These are phyloP conservation scores for Pholiota adiposa DNA, from an alignment of 1,284 basidiomycete species.

Conservation along the genomic window DNA sequence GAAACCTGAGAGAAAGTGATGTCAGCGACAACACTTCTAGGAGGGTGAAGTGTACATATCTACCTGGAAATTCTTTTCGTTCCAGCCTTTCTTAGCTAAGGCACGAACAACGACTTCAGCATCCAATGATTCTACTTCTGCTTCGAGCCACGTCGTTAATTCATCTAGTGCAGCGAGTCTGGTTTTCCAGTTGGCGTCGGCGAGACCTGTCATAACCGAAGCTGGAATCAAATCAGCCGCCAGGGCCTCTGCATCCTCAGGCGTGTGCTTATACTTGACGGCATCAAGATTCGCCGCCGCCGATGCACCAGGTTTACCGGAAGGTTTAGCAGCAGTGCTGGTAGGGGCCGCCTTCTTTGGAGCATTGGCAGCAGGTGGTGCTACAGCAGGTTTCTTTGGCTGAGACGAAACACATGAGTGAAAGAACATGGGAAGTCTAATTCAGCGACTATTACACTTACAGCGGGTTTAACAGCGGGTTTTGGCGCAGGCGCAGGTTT, in stretches of 20 bases:
- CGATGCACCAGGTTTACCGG: constrained; percentile 58
- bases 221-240: constrained; percentile 79
- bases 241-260: constrained; percentile 90
- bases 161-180: constrained; percentile 88
- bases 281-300: constrained; percentile 68
- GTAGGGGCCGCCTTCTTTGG: constrained; percentile 35
- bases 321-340: constrained; percentile 40
- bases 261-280: constrained; percentile 90
- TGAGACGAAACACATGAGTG: constrained; percentile 27
- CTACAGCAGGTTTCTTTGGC: constrained; percentile 53
- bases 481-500: constrained; percentile 54
- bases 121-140: constrained; percentile 72
- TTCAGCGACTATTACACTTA: constrained; percentile 3
- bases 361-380: constrained; percentile 29
- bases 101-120: constrained; percentile 92
- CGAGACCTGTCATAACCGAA: constrained; percentile 74
- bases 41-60: not conserved
- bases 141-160: constrained; percentile 84
- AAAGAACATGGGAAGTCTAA: not conserved
- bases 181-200: constrained; percentile 92
- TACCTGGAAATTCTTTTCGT: constrained; percentile 98
- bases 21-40: not conserved
- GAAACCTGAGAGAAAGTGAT: constrained; percentile 71
- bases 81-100: constrained; percentile 93
- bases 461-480: constrained; percentile 39